Evolutionary conservation across 2,329 filamentous ascomycete genomes (phyloP), one percentile per base, ranked within the genome.

Genomic region (Zasmidium cellare): DNA sequence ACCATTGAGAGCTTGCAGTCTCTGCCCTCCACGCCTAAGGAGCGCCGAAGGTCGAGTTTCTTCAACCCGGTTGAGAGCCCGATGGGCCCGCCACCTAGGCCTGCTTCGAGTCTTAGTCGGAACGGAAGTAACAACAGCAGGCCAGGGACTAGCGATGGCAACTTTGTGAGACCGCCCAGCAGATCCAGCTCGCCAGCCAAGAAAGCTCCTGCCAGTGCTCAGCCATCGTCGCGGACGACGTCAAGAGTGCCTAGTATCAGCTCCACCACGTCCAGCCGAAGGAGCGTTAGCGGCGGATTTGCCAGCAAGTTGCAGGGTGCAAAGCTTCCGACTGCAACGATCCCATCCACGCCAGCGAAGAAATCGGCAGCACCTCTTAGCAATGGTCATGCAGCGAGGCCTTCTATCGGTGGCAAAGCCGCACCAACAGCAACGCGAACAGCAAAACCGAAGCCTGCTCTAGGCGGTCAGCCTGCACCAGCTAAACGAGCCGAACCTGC

Each of bases 1-100:
- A 96, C 92, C 0, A 87, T 96, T 45, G 91, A 96, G 72, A 96
- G 91, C 0, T 77, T 97, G 5, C 83, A 91, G 2, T 84, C 86
- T 48, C 78, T 96, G 25, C 90, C 92, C 0, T 86, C 90, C 0
- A 94, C 92, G 0, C 92, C 92, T 0, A 74, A 89, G 47, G 84
- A 81, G 53, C 84, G 85, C 58, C 84, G 86, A 54, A 79, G 83
- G 9, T 91, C 90, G 0, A 86, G 84, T 55, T 92, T 96, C 72
- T 94, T 90, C 70, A 86, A 85, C 50, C 75, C 79, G 1, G 80
- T 59, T 9, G 67, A 86, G n/a, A 82, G 83, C 58, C 79, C 82
- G 6, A 83, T 83, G 75, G 79, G 81, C 18, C 83, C 88, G 3
- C 68, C 91, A 73, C 63, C 88, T 76, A 79, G 87, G 76, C 79